phyloP scores from a whole-genome alignment of 2,329 filamentous ascomycete genomes.

The Aspergillus arachidicola region DNA sequence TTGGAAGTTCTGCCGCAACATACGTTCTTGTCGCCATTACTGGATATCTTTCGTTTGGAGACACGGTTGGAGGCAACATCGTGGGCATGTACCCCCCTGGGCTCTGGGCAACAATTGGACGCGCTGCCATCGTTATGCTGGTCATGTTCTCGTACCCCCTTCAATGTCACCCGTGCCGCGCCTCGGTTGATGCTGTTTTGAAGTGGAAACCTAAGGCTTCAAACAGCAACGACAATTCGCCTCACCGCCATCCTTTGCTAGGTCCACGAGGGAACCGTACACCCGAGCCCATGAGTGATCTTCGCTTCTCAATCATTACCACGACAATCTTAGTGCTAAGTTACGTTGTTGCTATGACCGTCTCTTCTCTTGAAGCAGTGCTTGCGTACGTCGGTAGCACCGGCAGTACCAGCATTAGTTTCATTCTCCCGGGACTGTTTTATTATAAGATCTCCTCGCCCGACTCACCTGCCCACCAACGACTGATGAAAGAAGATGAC shows the following conservation, averaged over 20 bases:
- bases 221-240: constrained; percentile 45
- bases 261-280: constrained; percentile 45
- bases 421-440: constrained; percentile 93
- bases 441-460: constrained; percentile 98
- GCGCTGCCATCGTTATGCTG: constrained; percentile 90
- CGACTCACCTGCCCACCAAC: constrained; percentile 81
- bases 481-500: constrained; percentile 87
- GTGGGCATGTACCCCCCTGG: constrained; percentile 84
- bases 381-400: constrained; percentile 95
- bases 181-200: constrained; percentile 91
- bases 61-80: constrained; percentile 88
- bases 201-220: constrained; percentile 73
- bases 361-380: constrained; percentile 85
- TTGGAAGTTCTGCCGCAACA: constrained; percentile 81
- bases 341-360: constrained; percentile 87
- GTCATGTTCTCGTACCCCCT: constrained; percentile 96
- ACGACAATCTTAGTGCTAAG: constrained; percentile 81
- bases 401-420: constrained; percentile 92
- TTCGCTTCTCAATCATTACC: constrained; percentile 86
- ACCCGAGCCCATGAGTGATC: constrained; percentile 73
- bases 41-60: constrained; percentile 93
- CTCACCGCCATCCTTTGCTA: constrained; percentile 47
- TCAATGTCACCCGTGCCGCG: constrained; percentile 92
- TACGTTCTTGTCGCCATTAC: constrained; percentile 93
- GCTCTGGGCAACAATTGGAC: constrained; percentile 84